Base-by-base conservation (phyloP, 441 rosid species). In the Pelargonium fulgidum region DNA sequence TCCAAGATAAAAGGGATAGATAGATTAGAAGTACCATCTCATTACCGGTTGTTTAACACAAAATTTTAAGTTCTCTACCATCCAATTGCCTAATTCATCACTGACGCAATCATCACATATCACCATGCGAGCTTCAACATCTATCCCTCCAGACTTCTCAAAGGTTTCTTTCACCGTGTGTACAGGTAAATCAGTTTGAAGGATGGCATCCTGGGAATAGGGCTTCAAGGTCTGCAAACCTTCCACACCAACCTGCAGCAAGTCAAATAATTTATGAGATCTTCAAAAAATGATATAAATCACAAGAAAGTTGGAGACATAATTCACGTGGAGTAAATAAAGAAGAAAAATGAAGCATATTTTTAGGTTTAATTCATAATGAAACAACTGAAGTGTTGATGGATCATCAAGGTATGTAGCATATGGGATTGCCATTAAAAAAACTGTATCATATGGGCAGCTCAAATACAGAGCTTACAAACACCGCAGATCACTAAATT, bases 1-100 rank as follows among this genome's bases (percentile, higher is more conserved):
- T 22, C 45, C 14, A 22, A 33, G 41, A 64, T 4, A 77, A 58
- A 68, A 39, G 0, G 39, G 14, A 66, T 19, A 26, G 19, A 65
- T 29, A 73, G n/a, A 11, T 62, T 14, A 26, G 11, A 77, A 71
- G 67, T 22, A 68, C 50, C 29, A 41, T 76, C 67, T 45, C 76
- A 75, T 73, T 87, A 94, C 98, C 81, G 97, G 96, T 78, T 90
- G 87, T 74, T 85, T 92, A 66, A 90, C 90, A 71, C 92, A 90
- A 79, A 92, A 89, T 84, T 85, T 94, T 77, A 94, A 42, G 74
- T 86, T 88, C 69, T 92, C 96, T 64, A 87, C 86, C 64, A 73
- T 76, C 99, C 97, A 90, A 66, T 81, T 81, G 70, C 80, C 75
- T 71, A 73, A 78, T 76, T 83, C 96, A 70, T 78, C 79, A 64